phyloP scores from a whole-genome alignment of 257 asterid genomes.

The Sherardia arvensis region DNA sequence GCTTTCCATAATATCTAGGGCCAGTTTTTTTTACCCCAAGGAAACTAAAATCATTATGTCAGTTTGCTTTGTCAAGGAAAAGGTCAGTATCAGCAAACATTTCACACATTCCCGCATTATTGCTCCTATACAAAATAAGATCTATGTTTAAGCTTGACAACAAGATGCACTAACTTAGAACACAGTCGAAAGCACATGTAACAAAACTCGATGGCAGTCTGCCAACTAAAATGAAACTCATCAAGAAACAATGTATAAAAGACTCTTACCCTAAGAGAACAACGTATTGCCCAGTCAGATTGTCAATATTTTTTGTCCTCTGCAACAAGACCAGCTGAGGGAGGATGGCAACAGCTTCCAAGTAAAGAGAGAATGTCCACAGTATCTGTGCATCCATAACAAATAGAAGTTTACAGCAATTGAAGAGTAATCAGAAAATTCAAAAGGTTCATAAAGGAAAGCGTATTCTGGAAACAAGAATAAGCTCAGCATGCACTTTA shows the following conservation, averaged over 20 bases:
- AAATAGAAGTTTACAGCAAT: slow-evolving; percentile 3
- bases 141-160: neutral
- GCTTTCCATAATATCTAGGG: neutral
- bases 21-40: neutral
- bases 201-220: neutral
- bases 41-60: neutral
- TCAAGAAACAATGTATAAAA: neutral
- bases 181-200: neutral
- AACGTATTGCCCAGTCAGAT: slow-evolving; percentile 85
- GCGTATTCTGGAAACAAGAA: neutral
- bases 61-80: neutral
- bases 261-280: slow-evolving; percentile 59
- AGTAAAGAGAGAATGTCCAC: slow-evolving; percentile 77
- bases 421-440: neutral
- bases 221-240: neutral
- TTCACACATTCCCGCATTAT: no score
- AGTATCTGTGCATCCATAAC: slow-evolving; percentile 34
- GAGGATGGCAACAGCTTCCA: slow-evolving; percentile 88
- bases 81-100: neutral
- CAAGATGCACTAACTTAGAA: neutral
- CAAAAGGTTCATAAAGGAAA: neutral
- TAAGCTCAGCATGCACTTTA: neutral
- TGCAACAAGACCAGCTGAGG: slow-evolving; percentile 84
- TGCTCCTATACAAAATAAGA: neutral
- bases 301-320: slow-evolving; percentile 82